These are phyloP conservation scores for Pyrenophora graminea DNA, from an alignment of 2,329 filamentous ascomycete species.

Conservation along the genomic window DNA sequence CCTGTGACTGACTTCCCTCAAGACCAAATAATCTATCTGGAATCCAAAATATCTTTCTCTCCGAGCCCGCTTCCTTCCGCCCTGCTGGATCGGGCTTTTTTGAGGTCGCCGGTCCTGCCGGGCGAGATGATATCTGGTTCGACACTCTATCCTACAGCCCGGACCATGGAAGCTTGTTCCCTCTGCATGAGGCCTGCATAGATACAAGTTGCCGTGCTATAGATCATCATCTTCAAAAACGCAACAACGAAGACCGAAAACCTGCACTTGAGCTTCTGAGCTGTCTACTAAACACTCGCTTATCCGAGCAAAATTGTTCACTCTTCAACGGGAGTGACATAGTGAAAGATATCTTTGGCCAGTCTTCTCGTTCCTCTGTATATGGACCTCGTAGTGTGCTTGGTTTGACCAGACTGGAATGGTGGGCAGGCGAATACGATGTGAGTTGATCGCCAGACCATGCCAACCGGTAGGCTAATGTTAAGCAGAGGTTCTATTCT, in stretches of 20 bases:
- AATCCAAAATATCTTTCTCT: slow-evolving; percentile 23
- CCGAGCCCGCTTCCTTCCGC: slow-evolving; percentile 19
- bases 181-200: slow-evolving; percentile 32
- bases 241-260: background rate
- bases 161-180: slow-evolving; percentile 23
- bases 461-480: background rate
- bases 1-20: background rate
- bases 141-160: slow-evolving; percentile 18
- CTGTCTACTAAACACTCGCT: slow-evolving; percentile 19
- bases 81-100: slow-evolving; percentile 20
- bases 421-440: slow-evolving; percentile 33
- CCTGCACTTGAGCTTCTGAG: slow-evolving; percentile 16
- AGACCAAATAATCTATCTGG: slow-evolving; percentile 16
- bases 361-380: slow-evolving; percentile 9
- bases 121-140: slow-evolving; percentile 16
- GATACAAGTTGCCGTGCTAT: slow-evolving; percentile 25
- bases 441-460: slow-evolving; percentile 8
- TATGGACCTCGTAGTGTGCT: slow-evolving; percentile 29
- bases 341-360: slow-evolving; percentile 25
- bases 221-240: slow-evolving; percentile 5
- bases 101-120: slow-evolving; percentile 16
- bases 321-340: background rate
- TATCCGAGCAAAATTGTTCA: background rate
- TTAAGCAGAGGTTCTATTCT: slow-evolving; percentile 28
- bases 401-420: slow-evolving; percentile 24